phyloP scores from a whole-genome alignment of 208 protist genomes.

The Wallacemonas rigidus region DNA sequence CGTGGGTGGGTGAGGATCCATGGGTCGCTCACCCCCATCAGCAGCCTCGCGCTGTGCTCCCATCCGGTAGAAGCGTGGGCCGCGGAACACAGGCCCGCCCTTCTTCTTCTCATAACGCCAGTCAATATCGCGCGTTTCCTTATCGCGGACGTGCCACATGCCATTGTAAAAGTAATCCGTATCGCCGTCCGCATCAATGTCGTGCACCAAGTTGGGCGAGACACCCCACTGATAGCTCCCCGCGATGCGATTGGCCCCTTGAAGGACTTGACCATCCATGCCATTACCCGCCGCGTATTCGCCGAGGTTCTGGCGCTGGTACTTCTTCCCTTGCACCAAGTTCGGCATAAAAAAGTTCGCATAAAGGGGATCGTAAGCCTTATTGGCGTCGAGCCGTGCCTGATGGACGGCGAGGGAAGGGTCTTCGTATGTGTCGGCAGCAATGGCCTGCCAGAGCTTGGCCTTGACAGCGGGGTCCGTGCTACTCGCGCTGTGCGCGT shows the following conservation, averaged over 20 bases:
- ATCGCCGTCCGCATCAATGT: conserved; percentile 76
- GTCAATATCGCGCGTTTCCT: conserved; percentile 82
- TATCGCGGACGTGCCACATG: conserved; percentile 76
- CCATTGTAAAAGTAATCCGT: conserved; percentile 70
- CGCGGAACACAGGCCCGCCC: conserved; percentile 70
- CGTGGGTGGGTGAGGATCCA: conserved; percentile 52
- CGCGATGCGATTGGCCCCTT: conserved; percentile 34
- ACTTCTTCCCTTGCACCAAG: conserved; percentile 77
- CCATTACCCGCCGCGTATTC: conserved; percentile 72
- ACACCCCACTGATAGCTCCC: conserved; percentile 68
- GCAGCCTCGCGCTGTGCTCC: conserved; percentile 57
- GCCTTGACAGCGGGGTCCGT: conserved; percentile 23
- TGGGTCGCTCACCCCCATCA: conserved; percentile 44
- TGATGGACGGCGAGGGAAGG: conserved; percentile 82
- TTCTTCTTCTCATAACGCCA: conserved; percentile 84
- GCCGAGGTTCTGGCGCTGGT: conserved; percentile 54
- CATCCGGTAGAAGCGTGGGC: conserved; percentile 74
- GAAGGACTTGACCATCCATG: conserved; percentile 68
- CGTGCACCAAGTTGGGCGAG: conserved; percentile 47
- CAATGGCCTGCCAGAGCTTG: conserved; percentile 63
- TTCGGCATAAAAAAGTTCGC: conserved; percentile 43
- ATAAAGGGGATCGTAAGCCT: conserved; percentile 72
- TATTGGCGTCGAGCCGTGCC: conserved; percentile 75
- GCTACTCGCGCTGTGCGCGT: background rate
- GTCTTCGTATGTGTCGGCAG: conserved; percentile 74